Evolutionary conservation across 2,329 filamentous ascomycete species (phyloP).

Genomic region (Trichoderma endophyticum): DNA sequence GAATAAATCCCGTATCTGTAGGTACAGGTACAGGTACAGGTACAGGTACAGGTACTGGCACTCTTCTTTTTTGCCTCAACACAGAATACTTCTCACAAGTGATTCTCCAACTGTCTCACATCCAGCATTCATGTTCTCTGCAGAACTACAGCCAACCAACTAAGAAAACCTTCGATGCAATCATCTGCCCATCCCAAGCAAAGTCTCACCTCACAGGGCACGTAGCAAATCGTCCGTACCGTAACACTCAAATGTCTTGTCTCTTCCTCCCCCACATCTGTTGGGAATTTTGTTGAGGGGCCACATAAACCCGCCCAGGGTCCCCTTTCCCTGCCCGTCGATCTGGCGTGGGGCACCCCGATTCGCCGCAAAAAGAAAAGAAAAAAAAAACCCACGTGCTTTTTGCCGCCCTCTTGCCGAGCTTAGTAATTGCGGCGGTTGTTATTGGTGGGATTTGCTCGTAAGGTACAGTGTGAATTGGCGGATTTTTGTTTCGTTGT

Average conservation of each 20-base stretch:
- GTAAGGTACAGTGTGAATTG: background rate
- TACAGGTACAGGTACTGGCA: background rate
- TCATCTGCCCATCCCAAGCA: background rate
- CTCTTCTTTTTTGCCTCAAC: background rate
- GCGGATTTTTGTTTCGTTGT: background rate
- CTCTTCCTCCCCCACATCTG: constrained; percentile 12
- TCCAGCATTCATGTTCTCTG: background rate
- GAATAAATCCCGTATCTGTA: background rate
- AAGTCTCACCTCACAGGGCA: background rate
- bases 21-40: background rate
- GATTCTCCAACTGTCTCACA: background rate
- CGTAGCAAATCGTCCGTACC: background rate
- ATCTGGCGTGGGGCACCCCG: constrained; percentile 14
- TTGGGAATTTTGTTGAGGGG: constrained; percentile 17
- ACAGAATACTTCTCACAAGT: background rate
- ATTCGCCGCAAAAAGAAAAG: constrained; percentile 1
- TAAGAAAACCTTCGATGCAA: background rate
- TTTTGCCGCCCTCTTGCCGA: background rate
- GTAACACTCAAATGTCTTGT: background rate
- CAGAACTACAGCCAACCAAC: background rate
- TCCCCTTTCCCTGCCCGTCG: background rate
- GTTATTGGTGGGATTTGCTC: background rate
- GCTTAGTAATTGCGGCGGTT: background rate
- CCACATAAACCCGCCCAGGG: background rate
- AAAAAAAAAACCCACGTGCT: background rate